Evolutionary conservation across 148 eudicot genomes (phyloP).

Genomic region (Diospyros lotus): DNA sequence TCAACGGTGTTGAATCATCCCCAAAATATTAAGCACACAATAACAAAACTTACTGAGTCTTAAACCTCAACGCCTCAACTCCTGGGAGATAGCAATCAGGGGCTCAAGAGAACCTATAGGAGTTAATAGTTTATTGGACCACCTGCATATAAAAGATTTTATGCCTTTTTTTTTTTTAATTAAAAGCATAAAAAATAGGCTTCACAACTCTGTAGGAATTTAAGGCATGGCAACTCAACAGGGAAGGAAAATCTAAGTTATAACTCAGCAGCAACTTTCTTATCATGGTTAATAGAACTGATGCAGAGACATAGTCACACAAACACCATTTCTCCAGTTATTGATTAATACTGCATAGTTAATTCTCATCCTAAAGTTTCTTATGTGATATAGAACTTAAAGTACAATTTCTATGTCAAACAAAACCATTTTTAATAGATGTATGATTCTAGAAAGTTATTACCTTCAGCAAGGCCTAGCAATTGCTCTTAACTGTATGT

Average conservation of each 20-base stretch:
- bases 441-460: background rate
- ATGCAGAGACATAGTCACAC: background rate
- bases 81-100: background rate
- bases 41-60: background rate
- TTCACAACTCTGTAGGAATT: background rate
- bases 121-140: conserved; percentile 4
- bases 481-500: background rate
- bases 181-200: background rate
- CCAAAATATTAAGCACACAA: background rate
- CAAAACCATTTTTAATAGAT: background rate
- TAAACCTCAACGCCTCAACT: background rate
- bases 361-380: background rate
- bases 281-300: background rate
- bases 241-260: background rate
- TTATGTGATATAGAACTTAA: background rate
- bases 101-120: background rate
- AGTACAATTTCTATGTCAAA: background rate
- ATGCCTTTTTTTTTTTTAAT: background rate
- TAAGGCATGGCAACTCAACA: too few relatives aligned
- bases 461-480: background rate
- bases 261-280: background rate
- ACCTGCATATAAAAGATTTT: background rate
- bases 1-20: background rate
- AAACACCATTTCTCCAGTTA: background rate
- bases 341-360: background rate